These are phyloP conservation scores for Sporisorium scitamineum DNA, from an alignment of 1,284 basidiomycete species.

Conservation along the genomic window DNA sequence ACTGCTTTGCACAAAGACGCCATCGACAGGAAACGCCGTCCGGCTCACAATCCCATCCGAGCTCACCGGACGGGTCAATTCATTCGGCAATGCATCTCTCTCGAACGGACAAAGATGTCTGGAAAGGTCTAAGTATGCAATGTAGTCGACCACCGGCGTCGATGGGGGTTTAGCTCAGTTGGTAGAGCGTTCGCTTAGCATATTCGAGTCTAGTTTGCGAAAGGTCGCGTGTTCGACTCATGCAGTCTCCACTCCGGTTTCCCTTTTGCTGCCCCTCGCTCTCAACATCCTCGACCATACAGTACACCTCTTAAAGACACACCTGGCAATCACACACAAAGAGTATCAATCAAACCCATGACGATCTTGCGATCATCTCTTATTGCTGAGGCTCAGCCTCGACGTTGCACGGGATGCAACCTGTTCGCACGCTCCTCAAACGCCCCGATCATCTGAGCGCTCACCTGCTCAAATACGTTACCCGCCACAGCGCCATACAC, in stretches of 20 bases:
- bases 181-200: slow-evolving; percentile 62
- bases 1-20: neutral
- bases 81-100: neutral
- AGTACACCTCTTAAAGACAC: neutral
- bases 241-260: slow-evolving; percentile 51
- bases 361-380: no score
- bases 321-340: no score
- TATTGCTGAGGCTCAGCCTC: neutral
- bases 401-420: slow-evolving; percentile 15
- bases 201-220: slow-evolving; percentile 43
- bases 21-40: neutral
- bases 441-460: slow-evolving; percentile 87
- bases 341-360: no score
- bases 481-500: slow-evolving; percentile 84
- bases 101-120: no score
- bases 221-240: slow-evolving; percentile 60
- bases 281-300: neutral
- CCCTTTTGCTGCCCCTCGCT: neutral
- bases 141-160: accelerated
- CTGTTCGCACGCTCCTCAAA: slow-evolving; percentile 81
- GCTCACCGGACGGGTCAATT: slow-evolving; percentile 29
- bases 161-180: slow-evolving; percentile 58
- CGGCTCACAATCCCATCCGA: slow-evolving; percentile 11
- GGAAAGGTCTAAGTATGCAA: slow-evolving; percentile 15
- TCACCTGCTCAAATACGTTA: slow-evolving; percentile 86